Conservation (phyloP, 2,329 filamentous ascomycete genomes). For the Phaeosphaeria sp. region DNA sequence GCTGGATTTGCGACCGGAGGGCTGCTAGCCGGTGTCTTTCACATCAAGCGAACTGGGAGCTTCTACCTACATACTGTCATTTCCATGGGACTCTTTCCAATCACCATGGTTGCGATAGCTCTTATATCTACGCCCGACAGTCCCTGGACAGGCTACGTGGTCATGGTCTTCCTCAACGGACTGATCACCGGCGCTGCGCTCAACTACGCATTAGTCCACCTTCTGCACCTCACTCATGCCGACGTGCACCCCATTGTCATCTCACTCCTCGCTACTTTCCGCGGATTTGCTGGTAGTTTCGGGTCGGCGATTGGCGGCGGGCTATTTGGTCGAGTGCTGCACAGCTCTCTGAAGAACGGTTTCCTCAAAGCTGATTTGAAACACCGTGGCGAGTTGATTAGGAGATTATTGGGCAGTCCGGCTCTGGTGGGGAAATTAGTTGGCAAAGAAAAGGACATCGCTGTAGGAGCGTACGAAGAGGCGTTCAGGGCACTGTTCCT, state of each 20-base stretch:
- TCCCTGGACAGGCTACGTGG: conserved; percentile 62
- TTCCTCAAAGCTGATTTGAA: conserved; percentile 59
- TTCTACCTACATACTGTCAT: conserved; percentile 73
- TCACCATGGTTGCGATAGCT: conserved; percentile 65
- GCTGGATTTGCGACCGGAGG: conserved; percentile 78
- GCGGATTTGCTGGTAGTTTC: conserved; percentile 82
- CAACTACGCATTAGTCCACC: conserved; percentile 82
- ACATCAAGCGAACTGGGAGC: conserved; percentile 74
- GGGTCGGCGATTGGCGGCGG: conserved; percentile 82
- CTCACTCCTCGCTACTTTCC: conserved; percentile 78
- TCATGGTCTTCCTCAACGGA: conserved; percentile 72
- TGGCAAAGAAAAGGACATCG: conserved; percentile 59
- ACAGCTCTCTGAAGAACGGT: conserved; percentile 60
- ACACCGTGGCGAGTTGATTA: conserved; percentile 55
- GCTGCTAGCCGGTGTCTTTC: conserved; percentile 74
- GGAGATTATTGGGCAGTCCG: conserved; percentile 65
- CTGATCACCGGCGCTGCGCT: conserved; percentile 74
- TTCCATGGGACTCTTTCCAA: conserved; percentile 67
- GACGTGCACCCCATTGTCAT: conserved; percentile 77
- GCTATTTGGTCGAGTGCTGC: conserved; percentile 70
- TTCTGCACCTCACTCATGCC: conserved; percentile 73
- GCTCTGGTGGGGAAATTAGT: conserved; percentile 59
- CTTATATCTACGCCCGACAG: conserved; percentile 61
- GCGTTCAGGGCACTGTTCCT: conserved; percentile 62
- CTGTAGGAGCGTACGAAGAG: conserved; percentile 61